phyloP scores from a whole-genome alignment of 2,329 filamentous ascomycete species.

The Aspergillus sp. region DNA sequence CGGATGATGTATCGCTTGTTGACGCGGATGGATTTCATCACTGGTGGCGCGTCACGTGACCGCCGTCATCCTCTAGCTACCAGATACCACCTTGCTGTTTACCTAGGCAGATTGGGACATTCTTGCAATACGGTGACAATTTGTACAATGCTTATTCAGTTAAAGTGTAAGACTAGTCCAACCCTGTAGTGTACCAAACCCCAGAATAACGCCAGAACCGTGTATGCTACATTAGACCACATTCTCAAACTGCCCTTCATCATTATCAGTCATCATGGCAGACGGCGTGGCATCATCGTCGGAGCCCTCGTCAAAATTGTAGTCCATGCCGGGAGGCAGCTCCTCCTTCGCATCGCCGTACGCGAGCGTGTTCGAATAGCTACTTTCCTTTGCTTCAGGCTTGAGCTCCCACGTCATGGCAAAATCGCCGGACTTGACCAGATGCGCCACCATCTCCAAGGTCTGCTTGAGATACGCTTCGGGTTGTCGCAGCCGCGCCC shows the following conservation, averaged over 20 bases:
- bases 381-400: constrained; percentile 61
- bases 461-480: constrained; percentile 89
- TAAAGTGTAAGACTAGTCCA: too few species aligned
- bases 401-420: constrained; percentile 83
- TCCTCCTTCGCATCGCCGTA: constrained; percentile 52
- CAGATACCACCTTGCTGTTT: too few species aligned
- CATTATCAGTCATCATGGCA: constrained; percentile 58
- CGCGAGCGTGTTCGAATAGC: constrained; percentile 40
- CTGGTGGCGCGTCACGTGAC: background rate
- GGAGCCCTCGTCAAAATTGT: constrained; percentile 50
- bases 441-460: constrained; percentile 74
- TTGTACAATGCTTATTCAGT: too few species aligned
- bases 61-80: background rate
- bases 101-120: too few species aligned
- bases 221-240: constrained; percentile 48
- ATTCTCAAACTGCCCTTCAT: constrained; percentile 76
- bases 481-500: constrained; percentile 74
- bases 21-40: background rate
- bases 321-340: constrained; percentile 45
- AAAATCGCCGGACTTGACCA: constrained; percentile 80
- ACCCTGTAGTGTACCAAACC: constrained; percentile 10
- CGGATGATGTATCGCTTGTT: background rate
- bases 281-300: constrained; percentile 46
- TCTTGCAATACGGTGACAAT: too few species aligned
- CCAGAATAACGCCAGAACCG: constrained; percentile 20